Evolutionary conservation across 441 rosid genomes (phyloP), one percentile per base, ranked within the genome.

Genomic region (Pelargonium myrrhifolium): DNA sequence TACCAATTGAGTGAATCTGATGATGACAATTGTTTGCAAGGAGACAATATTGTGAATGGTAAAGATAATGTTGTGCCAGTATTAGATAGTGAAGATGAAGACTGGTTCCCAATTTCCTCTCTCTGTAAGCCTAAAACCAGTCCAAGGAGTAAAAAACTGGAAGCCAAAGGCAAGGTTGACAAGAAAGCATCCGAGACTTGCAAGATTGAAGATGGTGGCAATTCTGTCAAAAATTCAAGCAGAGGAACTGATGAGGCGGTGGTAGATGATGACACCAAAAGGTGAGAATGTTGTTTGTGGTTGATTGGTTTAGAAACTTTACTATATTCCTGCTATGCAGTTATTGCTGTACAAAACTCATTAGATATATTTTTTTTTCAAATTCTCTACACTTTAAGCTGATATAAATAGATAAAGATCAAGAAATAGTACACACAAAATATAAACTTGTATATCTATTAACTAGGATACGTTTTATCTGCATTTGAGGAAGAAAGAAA

Each of bases 1-100:
- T 80, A 72, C 70, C 84, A 75, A 60, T 31, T 68, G 1, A 60
- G 71, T 62, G 85, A 81, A 68, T 80, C 88, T 76, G 89, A 83
- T 18, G 73, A 80, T 74, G 83, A 80, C 21, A 67, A 66, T 51
- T 68, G 40, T 70, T 67, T 70, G 42, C 63, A 72, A 18, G 68
- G 42, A 67, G 71, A 65, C 43, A 47, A 47, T 51, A 69, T 69
- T 28, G 42, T 66, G 20, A 56, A 51, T 65, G 70, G 14, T 67
- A 71, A 26, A 56, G 28, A 56, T 42, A 65, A 74, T 37, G 58
- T 68, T 22, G 49, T 14, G 7, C 47, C 47, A 26, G 40, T n/a
- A 59, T 63, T 12, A 47, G 77, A 80, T 26, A 75, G 74, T 53
- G 81, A 69, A 20, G 10, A 31, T 71, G 83, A 83, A 62, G 76